Conservation (phyloP, 1,139 yeast species). For the Scheffersomyces insectosa region DNA sequence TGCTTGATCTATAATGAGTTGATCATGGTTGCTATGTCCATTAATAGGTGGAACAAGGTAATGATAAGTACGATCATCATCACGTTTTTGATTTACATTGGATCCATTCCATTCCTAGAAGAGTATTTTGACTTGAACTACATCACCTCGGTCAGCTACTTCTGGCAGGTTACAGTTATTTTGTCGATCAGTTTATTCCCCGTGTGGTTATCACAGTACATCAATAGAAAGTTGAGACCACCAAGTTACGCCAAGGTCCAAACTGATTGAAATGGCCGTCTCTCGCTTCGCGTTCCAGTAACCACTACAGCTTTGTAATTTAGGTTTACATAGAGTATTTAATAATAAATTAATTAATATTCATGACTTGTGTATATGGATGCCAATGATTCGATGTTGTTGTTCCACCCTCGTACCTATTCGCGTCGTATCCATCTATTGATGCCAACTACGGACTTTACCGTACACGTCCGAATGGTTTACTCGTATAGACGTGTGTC, state of each 20-base stretch:
- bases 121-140: conserved; percentile 81
- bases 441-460: too few species aligned
- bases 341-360: background rate
- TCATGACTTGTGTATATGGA: background rate
- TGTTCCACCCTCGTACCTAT: too few species aligned
- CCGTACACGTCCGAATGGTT: too few species aligned
- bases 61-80: conserved; percentile 75
- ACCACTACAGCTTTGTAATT: too few species aligned
- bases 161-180: conserved; percentile 70
- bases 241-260: conserved; percentile 98
- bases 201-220: conserved; percentile 80
- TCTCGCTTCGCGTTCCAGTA: too few species aligned
- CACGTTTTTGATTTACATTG: conserved; percentile 67
- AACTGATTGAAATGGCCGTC: conserved; percentile 41
- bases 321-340: background rate
- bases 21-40: conserved; percentile 90
- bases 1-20: conserved; percentile 82
- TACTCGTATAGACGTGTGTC: too few species aligned
- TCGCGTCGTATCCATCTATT: too few species aligned
- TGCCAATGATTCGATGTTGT: background rate
- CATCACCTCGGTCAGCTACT: conserved; percentile 57
- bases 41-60: conserved; percentile 81
- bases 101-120: conserved; percentile 75
- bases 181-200: conserved; percentile 77
- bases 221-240: conserved; percentile 77